Evolutionary conservation across 306 rosid genomes (phyloP), one percentile per base, ranked within the genome.

Genomic region (Gynostemma pentaphyllum): DNA sequence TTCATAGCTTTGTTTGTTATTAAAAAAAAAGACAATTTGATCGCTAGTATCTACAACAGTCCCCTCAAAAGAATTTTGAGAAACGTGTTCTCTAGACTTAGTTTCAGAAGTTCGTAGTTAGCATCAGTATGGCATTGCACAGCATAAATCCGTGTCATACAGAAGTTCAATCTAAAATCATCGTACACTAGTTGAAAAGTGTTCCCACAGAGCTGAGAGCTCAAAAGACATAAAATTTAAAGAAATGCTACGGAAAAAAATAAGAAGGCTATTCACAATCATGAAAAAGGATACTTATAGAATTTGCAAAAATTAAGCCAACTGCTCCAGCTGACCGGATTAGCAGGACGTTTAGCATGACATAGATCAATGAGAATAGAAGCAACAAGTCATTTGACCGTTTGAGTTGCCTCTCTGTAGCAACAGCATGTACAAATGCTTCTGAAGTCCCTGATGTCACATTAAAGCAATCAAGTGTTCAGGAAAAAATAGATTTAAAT

Each of bases 351-450:
- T 92, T 88, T 70, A 92, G 81, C 73, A 72, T 76, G 70, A 92
- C 47, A 56, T 89, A 82, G 73, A 92, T 84, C 66, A 86, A n/a
- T 23, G 95, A 84, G 78, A 92, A 88, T 53, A 79, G 57, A 55
- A 88, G 78, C 70, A 89, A 75, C 29, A 85, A 81, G 79, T 82
- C 84, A 78, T 92, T 92, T 65, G 95, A 85, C 57, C 73, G 85
- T 77, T 82, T 80, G 64, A 92, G 95, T 72, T 92, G 88, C 68
- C 73, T 77, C 74, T 88, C 95, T 11, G 82, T 77, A 64, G 94
- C 95, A 73, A 88, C 94, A n/a, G 98, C 96, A 54, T 92, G 95
- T 64, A 92, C 76, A 77, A 92, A 92, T 46, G 96, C 80, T 79
- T 92, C 98, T 52, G 98, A 92, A 45, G 96, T 92, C 75, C 98